These are phyloP conservation scores for Arachnomyces sp. DNA, from an alignment of 2,329 filamentous ascomycete genomes.

Conservation along the genomic window DNA sequence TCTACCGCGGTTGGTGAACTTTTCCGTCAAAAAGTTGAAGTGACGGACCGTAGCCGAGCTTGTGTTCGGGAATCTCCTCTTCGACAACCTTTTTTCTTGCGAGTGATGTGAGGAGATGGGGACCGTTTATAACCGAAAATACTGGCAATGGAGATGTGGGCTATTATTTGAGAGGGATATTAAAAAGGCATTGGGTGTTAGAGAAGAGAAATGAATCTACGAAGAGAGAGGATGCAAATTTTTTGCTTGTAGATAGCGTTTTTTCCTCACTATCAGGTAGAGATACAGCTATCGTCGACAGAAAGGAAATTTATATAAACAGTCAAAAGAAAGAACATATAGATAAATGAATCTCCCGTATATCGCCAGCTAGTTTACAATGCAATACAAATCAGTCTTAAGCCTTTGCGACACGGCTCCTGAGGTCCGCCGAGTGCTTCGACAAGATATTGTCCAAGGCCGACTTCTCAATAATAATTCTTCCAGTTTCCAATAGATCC, in stretches of 20 bases:
- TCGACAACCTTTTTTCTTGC: constrained; percentile 11
- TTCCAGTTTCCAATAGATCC: constrained; percentile 75
- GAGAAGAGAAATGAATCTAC: too few relatives aligned
- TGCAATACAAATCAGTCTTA: constrained; percentile 18
- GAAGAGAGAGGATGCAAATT: too few relatives aligned
- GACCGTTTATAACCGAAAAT: too few relatives aligned
- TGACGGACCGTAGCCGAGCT: too few relatives aligned
- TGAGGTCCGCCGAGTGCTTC: constrained; percentile 48
- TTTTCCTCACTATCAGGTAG: too few relatives aligned
- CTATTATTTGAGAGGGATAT: too few relatives aligned
- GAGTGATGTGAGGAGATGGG: too few relatives aligned
- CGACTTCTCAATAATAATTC: constrained; percentile 75
- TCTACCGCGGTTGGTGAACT: too few relatives aligned
- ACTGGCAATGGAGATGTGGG: too few relatives aligned
- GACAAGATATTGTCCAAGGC: constrained; percentile 69
- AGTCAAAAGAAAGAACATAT: neutral
- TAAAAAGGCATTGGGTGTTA: too few relatives aligned
- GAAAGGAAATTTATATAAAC: neutral
- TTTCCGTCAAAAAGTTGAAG: constrained; percentile 5
- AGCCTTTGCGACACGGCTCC: constrained; percentile 25
- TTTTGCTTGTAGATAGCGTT: too few relatives aligned
- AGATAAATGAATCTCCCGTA: neutral
- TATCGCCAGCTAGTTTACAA: constrained; percentile 6
- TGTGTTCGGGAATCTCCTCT: too few relatives aligned
- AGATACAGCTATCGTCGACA: neutral